Evolutionary conservation across 1,284 basidiomycete genomes (phyloP).

Genomic region (Austroboletus niveus): DNA sequence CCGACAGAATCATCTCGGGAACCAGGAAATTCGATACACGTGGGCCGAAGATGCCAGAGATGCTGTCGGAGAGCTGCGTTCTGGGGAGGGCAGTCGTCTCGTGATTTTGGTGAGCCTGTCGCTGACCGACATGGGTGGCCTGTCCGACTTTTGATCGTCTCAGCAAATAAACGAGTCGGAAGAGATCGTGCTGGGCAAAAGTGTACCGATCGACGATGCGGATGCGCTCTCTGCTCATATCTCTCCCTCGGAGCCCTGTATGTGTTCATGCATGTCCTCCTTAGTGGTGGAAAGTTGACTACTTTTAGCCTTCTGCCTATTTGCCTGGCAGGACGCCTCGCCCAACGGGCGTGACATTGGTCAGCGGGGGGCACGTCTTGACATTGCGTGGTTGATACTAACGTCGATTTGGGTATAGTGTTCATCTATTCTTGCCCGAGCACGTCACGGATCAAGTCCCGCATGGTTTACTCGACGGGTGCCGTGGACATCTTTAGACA

Average conservation of each 20-base stretch:
- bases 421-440: conserved; percentile 90
- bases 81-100: conserved; percentile 49
- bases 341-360: conserved; percentile 53
- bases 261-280: conserved; percentile 14
- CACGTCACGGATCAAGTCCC: conserved; percentile 72
- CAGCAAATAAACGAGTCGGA: conserved; percentile 62
- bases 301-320: conserved; percentile 63
- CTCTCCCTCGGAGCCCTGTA: conserved; percentile 54
- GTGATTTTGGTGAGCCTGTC: conserved; percentile 56
- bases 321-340: conserved; percentile 62
- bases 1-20: conserved; percentile 54
- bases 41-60: conserved; percentile 65
- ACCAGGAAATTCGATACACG: conserved; percentile 51
- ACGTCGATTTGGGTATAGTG: conserved; percentile 40
- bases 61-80: conserved; percentile 57
- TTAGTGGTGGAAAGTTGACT: conserved; percentile 1
- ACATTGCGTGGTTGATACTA: conserved; percentile 1
- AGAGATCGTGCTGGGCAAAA: conserved; percentile 51
- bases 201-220: conserved; percentile 36
- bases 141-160: neutral
- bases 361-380: conserved; percentile 29
- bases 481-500: conserved; percentile 55
- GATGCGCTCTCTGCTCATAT: conserved; percentile 47
- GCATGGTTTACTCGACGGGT: conserved; percentile 85
- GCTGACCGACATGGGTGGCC: neutral